Evolutionary conservation across 202 grass and related monocot species (phyloP).

Genomic region (Hordeum pubiflorum): DNA sequence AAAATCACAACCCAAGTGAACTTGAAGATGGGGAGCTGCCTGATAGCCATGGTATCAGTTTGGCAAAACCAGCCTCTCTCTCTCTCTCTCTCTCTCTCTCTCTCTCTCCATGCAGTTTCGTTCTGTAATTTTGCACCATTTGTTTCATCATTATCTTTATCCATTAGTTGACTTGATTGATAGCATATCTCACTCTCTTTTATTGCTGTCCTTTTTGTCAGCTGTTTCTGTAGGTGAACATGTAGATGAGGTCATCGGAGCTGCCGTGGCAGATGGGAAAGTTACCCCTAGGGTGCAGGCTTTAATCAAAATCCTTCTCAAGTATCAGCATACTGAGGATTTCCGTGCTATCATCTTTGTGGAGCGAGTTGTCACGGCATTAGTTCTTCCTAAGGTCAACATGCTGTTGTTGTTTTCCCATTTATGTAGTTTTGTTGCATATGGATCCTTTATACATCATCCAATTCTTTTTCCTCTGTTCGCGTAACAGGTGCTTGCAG

Average conservation of each 20-base stretch:
- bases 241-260: conserved; percentile 91
- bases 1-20: conserved; percentile 46
- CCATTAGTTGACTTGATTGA: background rate
- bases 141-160: conserved; percentile 19
- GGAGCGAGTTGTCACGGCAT: conserved; percentile 92
- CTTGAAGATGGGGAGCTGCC: conserved; percentile 96
- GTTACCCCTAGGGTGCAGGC: conserved; percentile 92
- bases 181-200: conserved; percentile 10
- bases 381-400: conserved; percentile 95
- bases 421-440: background rate
- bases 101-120: background rate
- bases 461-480: conserved; percentile 7
- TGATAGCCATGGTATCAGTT: conserved; percentile 76
- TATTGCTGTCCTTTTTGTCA: conserved; percentile 29
- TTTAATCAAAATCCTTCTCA: conserved; percentile 96
- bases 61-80: background rate
- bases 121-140: background rate
- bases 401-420: conserved; percentile 5
- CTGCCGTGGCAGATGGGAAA: conserved; percentile 91
- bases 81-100: background rate
- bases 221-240: conserved; percentile 97
- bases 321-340: conserved; percentile 93
- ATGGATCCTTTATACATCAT: conserved; percentile 1
- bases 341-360: conserved; percentile 99
- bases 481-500: conserved; percentile 60